Conservation (phyloP, 345 rosid species). For the Pistacia vera region DNA sequence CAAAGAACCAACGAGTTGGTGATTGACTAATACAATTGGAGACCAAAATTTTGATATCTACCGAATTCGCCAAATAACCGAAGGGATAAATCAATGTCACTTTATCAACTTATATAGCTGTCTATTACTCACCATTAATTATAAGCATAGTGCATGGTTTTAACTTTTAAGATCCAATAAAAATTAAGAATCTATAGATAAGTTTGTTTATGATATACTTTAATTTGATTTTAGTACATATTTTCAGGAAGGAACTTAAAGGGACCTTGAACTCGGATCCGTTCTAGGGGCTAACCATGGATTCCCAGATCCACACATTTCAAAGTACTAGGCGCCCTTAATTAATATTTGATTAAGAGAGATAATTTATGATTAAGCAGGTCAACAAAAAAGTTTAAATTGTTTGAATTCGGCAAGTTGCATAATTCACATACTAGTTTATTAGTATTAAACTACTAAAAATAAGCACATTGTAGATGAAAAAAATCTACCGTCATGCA, state of each 20-base stretch:
- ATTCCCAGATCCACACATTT: background rate
- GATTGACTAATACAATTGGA: no score
- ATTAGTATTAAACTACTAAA: background rate
- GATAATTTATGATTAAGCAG: background rate
- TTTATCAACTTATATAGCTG: background rate
- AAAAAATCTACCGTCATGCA: no score
- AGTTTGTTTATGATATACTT: no score
- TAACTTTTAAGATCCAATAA: no score
- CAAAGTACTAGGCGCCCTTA: background rate
- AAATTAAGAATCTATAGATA: background rate
- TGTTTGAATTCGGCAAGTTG: slow-evolving; percentile 6
- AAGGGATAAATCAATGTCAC: background rate
- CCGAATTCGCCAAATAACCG: background rate
- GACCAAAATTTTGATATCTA: background rate
- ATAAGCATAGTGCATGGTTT: no score
- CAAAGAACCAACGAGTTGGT: background rate
- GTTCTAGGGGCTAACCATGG: background rate
- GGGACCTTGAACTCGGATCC: background rate
- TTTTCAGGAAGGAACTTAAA: background rate
- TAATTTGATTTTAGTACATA: no score
- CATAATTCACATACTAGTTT: background rate
- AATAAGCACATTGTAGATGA: background rate
- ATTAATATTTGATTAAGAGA: background rate
- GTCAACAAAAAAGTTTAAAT: background rate
- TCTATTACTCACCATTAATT: background rate